A percentile compares a stretch with the other conserved stretches of the same genome.
These are phyloP conservation scores for Emergomyces orientalis DNA, from an alignment of 2,329 filamentous ascomycete species.

Conservation along the genomic window DNA sequence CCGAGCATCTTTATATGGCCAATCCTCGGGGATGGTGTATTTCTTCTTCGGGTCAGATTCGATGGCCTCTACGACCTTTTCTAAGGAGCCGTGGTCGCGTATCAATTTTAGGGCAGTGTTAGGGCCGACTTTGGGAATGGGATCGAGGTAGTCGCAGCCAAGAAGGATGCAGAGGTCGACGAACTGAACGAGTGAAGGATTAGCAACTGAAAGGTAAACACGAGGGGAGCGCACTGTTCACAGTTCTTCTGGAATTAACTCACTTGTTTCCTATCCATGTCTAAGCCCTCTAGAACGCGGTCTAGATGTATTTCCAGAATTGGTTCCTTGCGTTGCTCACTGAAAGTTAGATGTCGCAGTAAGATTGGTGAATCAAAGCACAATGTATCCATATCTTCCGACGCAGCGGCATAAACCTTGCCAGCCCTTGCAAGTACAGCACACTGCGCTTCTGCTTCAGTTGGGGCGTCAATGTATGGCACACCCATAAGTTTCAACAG, in stretches of 20 bases:
- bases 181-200: slow-evolving; percentile 50
- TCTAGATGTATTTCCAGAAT: slow-evolving; percentile 90
- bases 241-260: slow-evolving; percentile 11
- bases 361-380: slow-evolving; percentile 91
- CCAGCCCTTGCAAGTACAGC: slow-evolving; percentile 79
- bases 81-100: slow-evolving; percentile 78
- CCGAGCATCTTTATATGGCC: slow-evolving; percentile 88
- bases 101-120: slow-evolving; percentile 89
- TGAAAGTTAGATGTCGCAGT: slow-evolving; percentile 87
- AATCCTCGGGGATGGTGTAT: slow-evolving; percentile 84
- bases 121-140: slow-evolving; percentile 88
- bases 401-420: slow-evolving; percentile 93
- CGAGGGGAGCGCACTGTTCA: neutral
- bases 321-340: slow-evolving; percentile 92
- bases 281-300: slow-evolving; percentile 74
- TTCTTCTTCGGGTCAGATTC: slow-evolving; percentile 68
- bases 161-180: slow-evolving; percentile 96
- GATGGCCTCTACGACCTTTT: slow-evolving; percentile 75
- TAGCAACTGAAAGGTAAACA: slow-evolving; percentile 3
- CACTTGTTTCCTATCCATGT: slow-evolving; percentile 81
- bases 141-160: slow-evolving; percentile 95
- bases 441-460: slow-evolving; percentile 95
- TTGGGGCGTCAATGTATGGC: slow-evolving; percentile 88
- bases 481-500: slow-evolving; percentile 92
- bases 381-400: slow-evolving; percentile 97